Evolutionary conservation across 2,329 filamentous ascomycete species (phyloP), one percentile per base, ranked within the genome.

Genomic region (Penicillium sp.): DNA sequence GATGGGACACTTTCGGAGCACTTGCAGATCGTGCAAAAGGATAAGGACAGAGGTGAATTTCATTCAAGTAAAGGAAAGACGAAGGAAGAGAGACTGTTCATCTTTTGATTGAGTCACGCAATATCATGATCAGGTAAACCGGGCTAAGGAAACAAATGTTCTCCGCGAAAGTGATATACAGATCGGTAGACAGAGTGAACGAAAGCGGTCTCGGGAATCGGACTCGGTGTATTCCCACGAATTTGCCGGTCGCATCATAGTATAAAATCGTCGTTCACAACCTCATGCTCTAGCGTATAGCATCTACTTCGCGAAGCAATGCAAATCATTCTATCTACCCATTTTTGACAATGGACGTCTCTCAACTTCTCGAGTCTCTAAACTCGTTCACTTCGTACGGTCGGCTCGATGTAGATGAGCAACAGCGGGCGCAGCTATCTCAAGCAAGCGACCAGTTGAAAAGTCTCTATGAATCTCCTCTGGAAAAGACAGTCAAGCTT

Each of bases 401-500:
- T 24, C 26, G 22, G 13, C n/a, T 52, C 16, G 39, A 41, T 27
- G 45, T 43, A 19, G 41, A 56, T 24, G 19, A 22, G 19, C n/a
- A 48, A n/a, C 48, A 56, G 21, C 54, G 48, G 21, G 22, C 31
- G 7, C 39, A 52, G 43, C 54, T 56, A 13, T 56, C n/a, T 22
- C 35, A 47, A 41, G 48, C 54, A 47, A 52, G 54, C 31, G 41
- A 51, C 24, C 37, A 44, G 19, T 33, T 56, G 41, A 56, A 39
- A 14, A 24, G 22, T 14, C 48, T 35, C 19, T 52, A 41, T 35
- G 54, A 51, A 41, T 47, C 54, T 10, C 54, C 48, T 5, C n/a
- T 56, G n/a, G 48, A 56, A 5, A 56, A 51, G 22, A 56, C 54
- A 13, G 6, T 56, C 13, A 29, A 44, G 10, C 45, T 55, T 33